Evolutionary conservation across 305 asterid genomes (phyloP), one percentile per base, ranked within the genome.

Genomic region (Stenogyne calaminthoides): DNA sequence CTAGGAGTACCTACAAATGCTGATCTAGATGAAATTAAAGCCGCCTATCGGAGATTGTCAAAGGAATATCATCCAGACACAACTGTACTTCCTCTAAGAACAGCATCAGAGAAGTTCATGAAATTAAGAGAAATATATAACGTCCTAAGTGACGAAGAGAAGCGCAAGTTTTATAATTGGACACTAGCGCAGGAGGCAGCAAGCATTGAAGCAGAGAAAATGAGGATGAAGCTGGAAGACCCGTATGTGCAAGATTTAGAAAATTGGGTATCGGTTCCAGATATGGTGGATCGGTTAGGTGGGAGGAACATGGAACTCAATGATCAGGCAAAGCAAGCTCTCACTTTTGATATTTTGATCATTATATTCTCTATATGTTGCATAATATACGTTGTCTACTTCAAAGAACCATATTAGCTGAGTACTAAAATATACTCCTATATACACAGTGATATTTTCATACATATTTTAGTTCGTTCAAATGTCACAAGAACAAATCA

Each of bases 11-110:
- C 93, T 56, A 87, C 88, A 66, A 86, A 68, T 58, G 91, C 98
- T 61, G 97, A 93, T 59, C 29, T 85, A 27, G 98, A 93, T 71
- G 97, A 93, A 69, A 91, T 93, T 56, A 93, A 91, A 84, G 83
- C 91, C 2, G 98, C 96, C 49, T 91, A 93, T 82, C 42, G 97
- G 61, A 89, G 89, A 73, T 70, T 91, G 60, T 88, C 93, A 1
- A 89, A 93, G 88, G 98, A 92, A 63, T 92, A 88, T 60, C 98
- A 92, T 80, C 95, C 97, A 15, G 98, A 90, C 88, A 88, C 97
- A 19, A 90, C 98, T 29, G 79, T 84, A 19, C 97, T 93, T 74
- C 98, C 95, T 18, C 78, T 91, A 29, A 84, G 87, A 82, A 77
- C 85, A 27, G 98, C 98, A 68, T 91, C 96, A 7, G 91, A 91